A percentile compares a stretch with the other conserved stretches of the same genome.
These are phyloP conservation scores for Lodderomyces beijingensis DNA, from an alignment of 1,139 yeast genomes.

Conservation along the genomic window DNA sequence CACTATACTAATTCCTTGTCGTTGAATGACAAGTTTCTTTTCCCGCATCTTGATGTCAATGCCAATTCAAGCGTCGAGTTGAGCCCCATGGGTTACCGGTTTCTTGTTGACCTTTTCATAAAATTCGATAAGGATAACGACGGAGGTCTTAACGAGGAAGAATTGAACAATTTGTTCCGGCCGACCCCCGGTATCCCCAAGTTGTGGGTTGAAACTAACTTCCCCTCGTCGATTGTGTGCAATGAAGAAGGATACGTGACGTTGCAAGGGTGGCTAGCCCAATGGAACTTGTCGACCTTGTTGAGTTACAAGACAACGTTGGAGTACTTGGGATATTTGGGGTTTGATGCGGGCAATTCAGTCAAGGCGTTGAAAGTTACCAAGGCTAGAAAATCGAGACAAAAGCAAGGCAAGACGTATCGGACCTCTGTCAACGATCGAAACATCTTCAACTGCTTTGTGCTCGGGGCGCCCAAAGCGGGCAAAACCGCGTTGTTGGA, in stretches of 20 bases:
- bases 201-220: constrained; percentile 79
- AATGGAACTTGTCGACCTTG: constrained; percentile 95
- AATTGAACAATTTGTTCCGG: constrained; percentile 61
- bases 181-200: constrained; percentile 93
- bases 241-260: constrained; percentile 89
- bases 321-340: constrained; percentile 84
- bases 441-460: constrained; percentile 85
- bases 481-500: constrained; percentile 84
- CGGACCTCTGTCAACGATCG: constrained; percentile 74
- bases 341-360: constrained; percentile 59
- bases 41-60: constrained; percentile 77
- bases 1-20: constrained; percentile 91
- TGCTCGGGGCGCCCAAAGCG: constrained; percentile 78
- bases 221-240: constrained; percentile 83
- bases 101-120: constrained; percentile 82
- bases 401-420: constrained; percentile 59
- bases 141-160: constrained; percentile 81
- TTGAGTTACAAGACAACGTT: constrained; percentile 79
- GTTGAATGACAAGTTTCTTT: constrained; percentile 68
- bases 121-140: constrained; percentile 91
- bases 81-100: constrained; percentile 90
- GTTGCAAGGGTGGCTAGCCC: constrained; percentile 96
- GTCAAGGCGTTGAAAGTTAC: constrained; percentile 75
- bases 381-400: constrained; percentile 66
- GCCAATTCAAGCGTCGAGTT: constrained; percentile 79